phyloP scores from a whole-genome alignment of 495 filamentous ascomycete species.

The Neurospora terricola region DNA sequence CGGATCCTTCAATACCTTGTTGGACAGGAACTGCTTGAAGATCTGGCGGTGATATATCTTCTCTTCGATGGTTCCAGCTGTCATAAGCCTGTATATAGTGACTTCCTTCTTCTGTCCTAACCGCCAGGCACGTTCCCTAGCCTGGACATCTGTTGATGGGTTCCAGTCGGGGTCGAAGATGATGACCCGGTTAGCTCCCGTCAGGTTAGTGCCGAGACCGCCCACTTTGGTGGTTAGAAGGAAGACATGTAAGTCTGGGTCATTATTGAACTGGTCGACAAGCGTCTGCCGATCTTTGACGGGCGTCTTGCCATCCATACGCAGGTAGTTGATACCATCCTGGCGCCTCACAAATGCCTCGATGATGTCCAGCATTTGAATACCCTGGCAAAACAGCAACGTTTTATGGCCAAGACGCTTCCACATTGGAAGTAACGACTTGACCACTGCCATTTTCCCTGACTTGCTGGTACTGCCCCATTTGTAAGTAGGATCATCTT shows the following conservation, averaged over 20 bases:
- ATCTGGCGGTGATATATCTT: constrained; percentile 98
- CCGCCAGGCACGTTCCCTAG: constrained; percentile 92
- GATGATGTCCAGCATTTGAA: constrained; percentile 88
- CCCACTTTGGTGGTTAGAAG: constrained; percentile 91
- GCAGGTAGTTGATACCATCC: constrained; percentile 62
- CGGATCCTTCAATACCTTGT: constrained; percentile 88
- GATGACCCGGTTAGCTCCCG: constrained; percentile 89
- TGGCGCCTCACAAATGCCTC: constrained; percentile 63
- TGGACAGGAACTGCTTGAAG: constrained; percentile 90
- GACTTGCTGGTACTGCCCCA: constrained; percentile 70
- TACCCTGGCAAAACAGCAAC: constrained; percentile 79
- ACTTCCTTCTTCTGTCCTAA: constrained; percentile 91
- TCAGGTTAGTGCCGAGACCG: constrained; percentile 86
- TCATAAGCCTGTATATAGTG: constrained; percentile 89
- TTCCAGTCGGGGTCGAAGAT: constrained; percentile 99
- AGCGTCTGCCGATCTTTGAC: constrained; percentile 73
- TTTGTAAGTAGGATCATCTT: constrained; percentile 47
- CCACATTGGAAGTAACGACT: constrained; percentile 76
- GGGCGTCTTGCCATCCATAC: constrained; percentile 87
- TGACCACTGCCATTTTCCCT: constrained; percentile 90
- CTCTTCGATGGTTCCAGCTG: constrained; percentile 94
- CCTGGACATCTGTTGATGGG: constrained; percentile 85
- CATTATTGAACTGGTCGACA: constrained; percentile 85
- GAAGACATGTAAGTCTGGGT: constrained; percentile 73
- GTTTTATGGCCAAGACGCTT: constrained; percentile 82